These are phyloP conservation scores for Capillidium heterosporum DNA, from an alignment of 371 early-diverging fungal species.

Conservation along the genomic window DNA sequence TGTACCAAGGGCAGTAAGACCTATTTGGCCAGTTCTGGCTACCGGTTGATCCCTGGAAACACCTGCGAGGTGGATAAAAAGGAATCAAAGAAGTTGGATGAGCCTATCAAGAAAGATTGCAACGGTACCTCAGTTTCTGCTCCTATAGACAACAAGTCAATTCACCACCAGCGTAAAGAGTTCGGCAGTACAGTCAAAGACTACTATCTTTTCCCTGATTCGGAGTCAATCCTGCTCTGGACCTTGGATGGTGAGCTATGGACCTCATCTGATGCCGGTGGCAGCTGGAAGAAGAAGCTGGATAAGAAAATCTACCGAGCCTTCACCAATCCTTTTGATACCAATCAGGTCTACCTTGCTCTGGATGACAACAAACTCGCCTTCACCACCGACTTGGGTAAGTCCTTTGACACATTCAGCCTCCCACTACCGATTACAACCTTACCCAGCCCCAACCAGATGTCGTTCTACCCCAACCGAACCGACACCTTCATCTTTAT, in stretches of 20 bases:
- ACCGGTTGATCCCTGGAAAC: constrained; percentile 69
- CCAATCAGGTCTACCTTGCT: constrained; percentile 38
- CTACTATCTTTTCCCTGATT: constrained; percentile 15
- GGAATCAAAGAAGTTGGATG: constrained; percentile 31
- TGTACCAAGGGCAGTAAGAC: constrained; percentile 36
- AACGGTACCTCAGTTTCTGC: constrained; percentile 17
- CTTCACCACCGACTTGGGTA: constrained; percentile 49
- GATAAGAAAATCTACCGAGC: constrained; percentile 16
- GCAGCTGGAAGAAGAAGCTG: constrained; percentile 27
- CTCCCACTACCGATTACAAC: constrained; percentile 43
- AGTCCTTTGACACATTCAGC: constrained; percentile 26
- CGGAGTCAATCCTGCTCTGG: constrained; percentile 29
- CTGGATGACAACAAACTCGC: constrained; percentile 24
- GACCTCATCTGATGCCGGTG: constrained; percentile 41
- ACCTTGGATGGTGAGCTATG: constrained; percentile 34
- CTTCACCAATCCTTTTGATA: constrained; percentile 7
- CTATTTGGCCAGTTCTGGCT: constrained; percentile 70
- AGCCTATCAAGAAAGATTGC: constrained; percentile 39
- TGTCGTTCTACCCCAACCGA: constrained; percentile 58
- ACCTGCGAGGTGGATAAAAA: constrained; percentile 30
- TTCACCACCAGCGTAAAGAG: neutral
- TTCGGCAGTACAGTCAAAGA: neutral
- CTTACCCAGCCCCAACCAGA: constrained; percentile 34
- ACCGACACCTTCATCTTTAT: constrained; percentile 63
- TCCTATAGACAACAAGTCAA: constrained; percentile 7